These are phyloP conservation scores for Alternaria hordeiaustralica DNA, from an alignment of 2,329 filamentous ascomycete genomes.

Conservation along the genomic window DNA sequence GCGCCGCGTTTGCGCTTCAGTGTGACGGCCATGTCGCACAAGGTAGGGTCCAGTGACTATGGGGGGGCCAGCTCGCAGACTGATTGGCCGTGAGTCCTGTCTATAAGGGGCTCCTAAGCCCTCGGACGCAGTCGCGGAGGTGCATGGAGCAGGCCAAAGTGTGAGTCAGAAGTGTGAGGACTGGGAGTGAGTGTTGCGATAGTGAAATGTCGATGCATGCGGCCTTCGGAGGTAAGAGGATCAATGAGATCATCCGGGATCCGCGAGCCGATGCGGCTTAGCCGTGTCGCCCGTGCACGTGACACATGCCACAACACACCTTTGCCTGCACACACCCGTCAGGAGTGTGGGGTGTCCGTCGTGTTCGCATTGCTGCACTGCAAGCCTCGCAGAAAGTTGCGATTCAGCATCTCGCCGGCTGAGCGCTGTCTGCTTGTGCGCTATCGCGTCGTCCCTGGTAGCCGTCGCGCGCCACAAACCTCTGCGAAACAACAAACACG, in stretches of 20 bases:
- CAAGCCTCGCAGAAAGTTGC: neutral
- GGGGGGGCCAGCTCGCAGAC: neutral
- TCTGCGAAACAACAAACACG: conserved; percentile 5
- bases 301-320: neutral
- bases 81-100: neutral
- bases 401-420: neutral
- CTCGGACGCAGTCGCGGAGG: neutral
- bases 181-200: neutral
- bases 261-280: neutral
- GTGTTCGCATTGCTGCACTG: neutral
- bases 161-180: neutral
- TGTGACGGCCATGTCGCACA: conserved; percentile 32
- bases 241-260: conserved; percentile 11
- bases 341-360: neutral
- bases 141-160: conserved; percentile 1
- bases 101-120: conserved; percentile 9
- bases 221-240: conserved; percentile 10
- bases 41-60: neutral
- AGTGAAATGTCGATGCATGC: conserved; percentile 11
- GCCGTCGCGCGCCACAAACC: conserved; percentile 3
- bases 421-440: neutral
- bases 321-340: neutral
- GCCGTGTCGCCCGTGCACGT: conserved; percentile 8
- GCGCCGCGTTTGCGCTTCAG: conserved; percentile 46
- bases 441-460: neutral